Conservation (phyloP, 495 filamentous ascomycete genomes). For the Delitschia confertaspora region DNA sequence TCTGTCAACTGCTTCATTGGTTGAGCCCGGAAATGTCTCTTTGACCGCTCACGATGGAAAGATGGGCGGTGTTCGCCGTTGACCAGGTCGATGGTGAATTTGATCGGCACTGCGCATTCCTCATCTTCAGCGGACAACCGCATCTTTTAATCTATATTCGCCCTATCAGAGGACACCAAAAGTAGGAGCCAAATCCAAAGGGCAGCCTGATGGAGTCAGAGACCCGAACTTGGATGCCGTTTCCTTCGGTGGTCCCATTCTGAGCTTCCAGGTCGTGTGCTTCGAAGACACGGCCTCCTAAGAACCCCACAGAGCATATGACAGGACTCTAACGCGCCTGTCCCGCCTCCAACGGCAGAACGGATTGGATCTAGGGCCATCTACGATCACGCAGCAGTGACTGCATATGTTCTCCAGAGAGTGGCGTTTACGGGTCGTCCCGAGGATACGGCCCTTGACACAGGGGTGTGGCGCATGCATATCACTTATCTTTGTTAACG, state of each 20-base stretch:
- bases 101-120: conserved; percentile 5
- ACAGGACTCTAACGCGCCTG: background rate
- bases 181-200: no score
- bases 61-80: no score
- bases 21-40: background rate
- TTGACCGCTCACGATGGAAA: conserved; percentile 1
- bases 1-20: conserved; percentile 10
- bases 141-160: conserved; percentile 9
- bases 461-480: conserved; percentile 8
- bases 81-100: background rate
- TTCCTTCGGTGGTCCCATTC: no score
- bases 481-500: conserved; percentile 2
- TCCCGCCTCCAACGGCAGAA: no score
- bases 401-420: background rate
- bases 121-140: background rate
- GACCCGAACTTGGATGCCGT: no score
- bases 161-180: conserved; percentile 1
- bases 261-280: no score
- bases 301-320: no score
- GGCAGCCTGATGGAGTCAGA: no score
- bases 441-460: conserved; percentile 6
- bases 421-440: conserved; percentile 21
- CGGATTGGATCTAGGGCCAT: background rate
- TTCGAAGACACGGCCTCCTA: background rate
- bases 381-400: background rate